Conservation (phyloP, 176 grass and related monocot species). For the Microstegium vimineum region DNA sequence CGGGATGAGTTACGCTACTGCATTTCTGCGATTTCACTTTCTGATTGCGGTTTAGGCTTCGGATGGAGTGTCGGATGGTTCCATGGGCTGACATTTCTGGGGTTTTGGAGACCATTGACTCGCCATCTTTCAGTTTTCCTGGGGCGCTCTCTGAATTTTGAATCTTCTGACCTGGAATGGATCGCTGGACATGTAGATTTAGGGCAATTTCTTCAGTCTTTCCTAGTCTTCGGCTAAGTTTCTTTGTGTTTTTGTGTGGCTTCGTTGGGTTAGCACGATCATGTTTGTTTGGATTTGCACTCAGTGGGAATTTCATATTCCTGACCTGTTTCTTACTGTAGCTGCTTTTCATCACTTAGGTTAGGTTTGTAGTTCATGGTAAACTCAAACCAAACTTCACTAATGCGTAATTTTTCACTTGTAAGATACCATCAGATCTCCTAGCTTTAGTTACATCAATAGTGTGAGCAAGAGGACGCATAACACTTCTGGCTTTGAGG, state of each 20-base stretch:
- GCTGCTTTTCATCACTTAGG: background rate
- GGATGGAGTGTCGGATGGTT: background rate
- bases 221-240: background rate
- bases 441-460: background rate
- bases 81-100: background rate
- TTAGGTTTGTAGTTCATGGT: background rate
- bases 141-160: background rate
- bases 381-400: background rate
- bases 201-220: background rate
- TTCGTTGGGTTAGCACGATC: background rate
- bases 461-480: background rate
- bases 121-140: background rate
- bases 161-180: constrained; percentile 1
- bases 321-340: constrained; percentile 2
- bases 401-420: background rate
- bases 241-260: background rate
- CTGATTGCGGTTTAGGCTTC: constrained; percentile 6
- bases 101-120: background rate
- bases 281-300: background rate
- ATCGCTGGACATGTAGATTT: background rate
- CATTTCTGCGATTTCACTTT: background rate
- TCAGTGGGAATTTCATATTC: background rate
- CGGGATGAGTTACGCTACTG: constrained; percentile 4
- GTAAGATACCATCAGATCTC: background rate
- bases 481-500: background rate